Base-by-base conservation (phyloP, 208 protist species). In the Tritrichomonas musculus region DNA sequence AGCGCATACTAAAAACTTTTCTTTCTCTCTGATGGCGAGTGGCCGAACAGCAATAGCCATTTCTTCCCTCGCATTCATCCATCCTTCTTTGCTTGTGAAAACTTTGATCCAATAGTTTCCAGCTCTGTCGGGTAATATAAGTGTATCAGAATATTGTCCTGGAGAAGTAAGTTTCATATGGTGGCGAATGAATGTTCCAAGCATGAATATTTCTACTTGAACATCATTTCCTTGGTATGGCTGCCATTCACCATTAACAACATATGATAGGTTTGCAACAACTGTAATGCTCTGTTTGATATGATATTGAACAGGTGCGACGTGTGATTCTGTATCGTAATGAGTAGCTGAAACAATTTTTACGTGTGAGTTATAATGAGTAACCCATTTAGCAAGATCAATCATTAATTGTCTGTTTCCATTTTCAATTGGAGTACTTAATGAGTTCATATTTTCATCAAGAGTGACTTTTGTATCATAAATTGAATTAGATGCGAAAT, bases 171-270 rank as follows among this genome's bases (percentile, higher is more conserved):
- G 33, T 30, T 88, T 88, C 77, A 88, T 88, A 27, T 88, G 77
- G 41, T 47, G 41, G 41, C 77, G 41, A 20, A 88, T 47, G 27
- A 88, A 88, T 88, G 47, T 57, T 53, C 77, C 77, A n/a, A 88
- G 77, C 77, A 88, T 88, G 47, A 88, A 88, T 22, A 88, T 39
- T 57, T 88, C 77, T 20, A 49, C 77, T 47, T 88, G 77, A 49
- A 88, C 41, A 44, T 88, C 77, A 22, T 88, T 30, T 57, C 17
- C 25, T 69, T 17, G 3, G 17, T 88, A 88, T 60, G 41, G 41
- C 25, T 39, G 17, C 41, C 44, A 88, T 50, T 88, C 77, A 17
- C 77, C 77, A 20, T 57, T 33, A 5, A 57, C 39, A 4, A 36
- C 77, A 33, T 44, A 53, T 0, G 47, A 9, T 5, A 88, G 14